Base-by-base conservation (phyloP, 1,284 basidiomycete species). In the Apiotrichum akiyoshidainum region DNA sequence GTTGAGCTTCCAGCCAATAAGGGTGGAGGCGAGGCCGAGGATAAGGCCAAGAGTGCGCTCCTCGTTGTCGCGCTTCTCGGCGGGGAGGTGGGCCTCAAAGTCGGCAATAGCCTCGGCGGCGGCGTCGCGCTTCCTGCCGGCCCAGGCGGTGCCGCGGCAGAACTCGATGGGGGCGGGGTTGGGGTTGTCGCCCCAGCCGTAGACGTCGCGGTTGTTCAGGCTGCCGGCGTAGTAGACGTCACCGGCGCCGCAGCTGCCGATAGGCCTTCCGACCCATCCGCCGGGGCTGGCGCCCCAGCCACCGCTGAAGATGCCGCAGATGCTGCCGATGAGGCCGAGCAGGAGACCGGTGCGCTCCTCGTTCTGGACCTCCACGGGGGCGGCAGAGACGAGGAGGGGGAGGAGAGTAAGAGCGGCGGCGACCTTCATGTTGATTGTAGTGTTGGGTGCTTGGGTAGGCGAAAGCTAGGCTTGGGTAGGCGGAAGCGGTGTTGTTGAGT, bases 351-450 rank as follows among this genome's bases (percentile, higher is more conserved):
- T 37, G 26, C 26, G n/a, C 22, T 44, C 11, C 50, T 52, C 26
- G 6, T 5, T 7, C 40, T 31, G 40, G 50, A 13, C 37, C 31
- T 48, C 33, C 39, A 14, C 39, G 10, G 48, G n/a, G 12, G 46
- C 44, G 26, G 48, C 31, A 4, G 17, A 12, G 3, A 47, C 54
- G 17, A 46, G 40, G 19, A 45, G 10, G 47, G 37, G 47, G 46
- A 46, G 46, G 34, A 55, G 39, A 16, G 48, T 47, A 19, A 40
- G n/a, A 16, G 52, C 39, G 41, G 54, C 22, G 37, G 48, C 19
- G 35, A 39, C 44, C 37, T 51, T 45, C 54, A 55, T 52, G 41
- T 37, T 35, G 26, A 7, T 11, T 21, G 19, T 44, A 5, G 42
- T 7, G 19, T 8, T 7, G 42, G 21, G n/a, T 7, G 21, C 1